Base-by-base conservation (phyloP, 2,329 filamentous ascomycete species). In the Penicillium sp. region DNA sequence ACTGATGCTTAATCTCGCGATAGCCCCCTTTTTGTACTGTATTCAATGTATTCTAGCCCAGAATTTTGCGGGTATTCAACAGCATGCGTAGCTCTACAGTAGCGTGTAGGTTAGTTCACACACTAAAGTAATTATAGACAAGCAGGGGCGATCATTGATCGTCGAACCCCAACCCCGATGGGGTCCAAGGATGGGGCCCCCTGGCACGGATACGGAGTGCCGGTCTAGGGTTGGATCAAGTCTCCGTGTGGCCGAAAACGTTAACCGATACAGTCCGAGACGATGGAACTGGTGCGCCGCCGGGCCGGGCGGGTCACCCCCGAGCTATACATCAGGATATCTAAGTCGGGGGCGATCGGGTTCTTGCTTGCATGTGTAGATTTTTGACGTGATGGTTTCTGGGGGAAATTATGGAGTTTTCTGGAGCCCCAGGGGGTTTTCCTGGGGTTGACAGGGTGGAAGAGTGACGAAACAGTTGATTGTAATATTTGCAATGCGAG, bases 261-360 rank as follows among this genome's bases (percentile, higher is more conserved):
- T 45, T 65, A 67, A 42, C 65, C 65, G 65, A 67, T 56, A 63
- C 60, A 56, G 50, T 47, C 46, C 62, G 64, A 65, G 57, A 65
- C 56, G 40, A 31, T 49, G 32, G 44, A 52, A 44, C 34, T 27
- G 42, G 39, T 14, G 8, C 16, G 28, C 43, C 40, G 9, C 49
- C 50, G 54, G 52, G 43, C 47, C 49, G 51, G 44, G 45, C 28
- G 29, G 34, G 44, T 35, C 31, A 32, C 7, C 24, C 23, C 23
- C n/a, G 24, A 28, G 3, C 36, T 16, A 22, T 16, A 11, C 9
- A 34, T 28, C 23, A 24, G 18, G 18, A 31, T 22, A 4, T 23
- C 26, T 14, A 23, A 18, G 31, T 41, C 31, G 7, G 32, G n/a
- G 13, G 22, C n/a, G 9, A 22, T 7, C 22, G 14, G 22, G 18